Conservation (phyloP, 148 eudicot genomes). For the Polygonum maritimum region DNA sequence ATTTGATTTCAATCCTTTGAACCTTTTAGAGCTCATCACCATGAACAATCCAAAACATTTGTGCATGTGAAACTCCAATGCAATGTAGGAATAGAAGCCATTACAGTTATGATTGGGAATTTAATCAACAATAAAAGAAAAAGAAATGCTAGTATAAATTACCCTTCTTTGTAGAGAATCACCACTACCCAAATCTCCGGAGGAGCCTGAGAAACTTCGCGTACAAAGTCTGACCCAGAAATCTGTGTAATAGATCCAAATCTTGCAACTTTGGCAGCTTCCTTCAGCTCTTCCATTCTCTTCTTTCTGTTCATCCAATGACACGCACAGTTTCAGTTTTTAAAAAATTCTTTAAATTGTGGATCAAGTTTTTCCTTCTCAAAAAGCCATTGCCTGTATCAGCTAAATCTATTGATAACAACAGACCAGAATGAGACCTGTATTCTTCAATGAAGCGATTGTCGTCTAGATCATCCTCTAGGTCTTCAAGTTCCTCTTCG, state of each 20-base stretch:
- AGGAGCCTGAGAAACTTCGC: slow-evolving; percentile 89
- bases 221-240: slow-evolving; percentile 91
- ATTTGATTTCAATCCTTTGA: neutral
- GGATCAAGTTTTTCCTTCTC: neutral
- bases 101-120: neutral
- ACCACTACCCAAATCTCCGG: slow-evolving; percentile 89
- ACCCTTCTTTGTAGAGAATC: slow-evolving; percentile 89
- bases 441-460: slow-evolving; percentile 79
- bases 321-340: slow-evolving; percentile 2
- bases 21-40: neutral
- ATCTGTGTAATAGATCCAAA: slow-evolving; percentile 75
- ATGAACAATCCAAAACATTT: neutral
- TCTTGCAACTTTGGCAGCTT: slow-evolving; percentile 55
- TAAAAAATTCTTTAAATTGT: neutral
- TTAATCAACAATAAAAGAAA: neutral
- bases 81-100: neutral
- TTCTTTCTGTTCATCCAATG: slow-evolving; percentile 45
- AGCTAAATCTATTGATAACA: neutral
- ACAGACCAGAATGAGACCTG: slow-evolving; percentile 31
- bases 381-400: neutral
- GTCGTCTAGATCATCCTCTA: slow-evolving; percentile 86
- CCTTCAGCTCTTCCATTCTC: slow-evolving; percentile 74
- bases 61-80: neutral
- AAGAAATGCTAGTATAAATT: slow-evolving; percentile 8
- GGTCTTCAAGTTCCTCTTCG: slow-evolving; percentile 78